These are phyloP conservation scores for Ciborinia camelliae DNA, from an alignment of 2,329 filamentous ascomycete species.

Conservation along the genomic window DNA sequence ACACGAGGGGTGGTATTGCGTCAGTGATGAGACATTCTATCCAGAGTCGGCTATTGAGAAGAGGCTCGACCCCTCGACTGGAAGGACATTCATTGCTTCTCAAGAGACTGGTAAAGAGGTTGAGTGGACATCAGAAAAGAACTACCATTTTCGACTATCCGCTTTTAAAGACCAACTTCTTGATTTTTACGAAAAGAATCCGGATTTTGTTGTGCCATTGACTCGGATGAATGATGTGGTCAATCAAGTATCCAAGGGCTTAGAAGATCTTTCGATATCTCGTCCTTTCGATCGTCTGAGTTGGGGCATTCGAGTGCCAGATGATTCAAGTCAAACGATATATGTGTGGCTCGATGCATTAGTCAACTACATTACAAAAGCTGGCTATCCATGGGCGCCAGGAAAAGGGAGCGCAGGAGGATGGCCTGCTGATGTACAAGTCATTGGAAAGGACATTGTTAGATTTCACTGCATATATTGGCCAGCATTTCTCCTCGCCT, in stretches of 20 bases:
- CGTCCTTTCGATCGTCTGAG: conserved; percentile 71
- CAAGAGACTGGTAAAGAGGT: conserved; percentile 88
- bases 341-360: conserved; percentile 98
- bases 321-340: conserved; percentile 81
- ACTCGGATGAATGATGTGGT: conserved; percentile 76
- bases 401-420: conserved; percentile 59
- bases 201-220: conserved; percentile 70
- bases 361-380: conserved; percentile 86
- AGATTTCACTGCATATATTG: conserved; percentile 98
- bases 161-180: conserved; percentile 76
- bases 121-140: conserved; percentile 89
- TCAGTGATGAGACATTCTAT: conserved; percentile 96
- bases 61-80: conserved; percentile 73
- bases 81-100: conserved; percentile 77
- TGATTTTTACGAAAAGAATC: conserved; percentile 74
- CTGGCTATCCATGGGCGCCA: conserved; percentile 79
- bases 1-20: conserved; percentile 94
- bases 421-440: conserved; percentile 90
- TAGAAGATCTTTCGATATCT: conserved; percentile 87
- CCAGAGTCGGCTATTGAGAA: conserved; percentile 71
- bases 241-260: conserved; percentile 68
- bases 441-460: conserved; percentile 95
- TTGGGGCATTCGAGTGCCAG: conserved; percentile 89
- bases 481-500: conserved; percentile 90
- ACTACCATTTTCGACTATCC: conserved; percentile 92